Percentiles rank a stretch among this genome's conserved stretches.
Evolutionary conservation across 2,329 filamentous ascomycete species (phyloP).

Genomic region (Paracoccidioides lutzii): DNA sequence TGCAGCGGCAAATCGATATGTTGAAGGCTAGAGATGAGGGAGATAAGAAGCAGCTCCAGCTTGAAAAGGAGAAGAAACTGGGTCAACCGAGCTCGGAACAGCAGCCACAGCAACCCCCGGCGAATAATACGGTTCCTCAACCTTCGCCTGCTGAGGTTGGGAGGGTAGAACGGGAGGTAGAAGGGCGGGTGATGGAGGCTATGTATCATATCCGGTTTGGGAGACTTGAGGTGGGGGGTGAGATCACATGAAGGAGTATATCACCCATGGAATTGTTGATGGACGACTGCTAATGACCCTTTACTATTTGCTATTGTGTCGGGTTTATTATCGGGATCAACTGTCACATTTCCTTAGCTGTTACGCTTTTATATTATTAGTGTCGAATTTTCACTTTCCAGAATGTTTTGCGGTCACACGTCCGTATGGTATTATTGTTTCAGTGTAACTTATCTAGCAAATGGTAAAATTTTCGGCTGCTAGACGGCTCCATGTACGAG

Average conservation of each 20-base stretch:
- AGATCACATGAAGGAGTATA: not conserved
- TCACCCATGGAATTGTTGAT: not conserved
- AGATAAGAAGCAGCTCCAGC: constrained; percentile 12
- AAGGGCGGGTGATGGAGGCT: constrained; percentile 20
- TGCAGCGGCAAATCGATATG: constrained; percentile 32
- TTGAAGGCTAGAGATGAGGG: constrained; percentile 27
- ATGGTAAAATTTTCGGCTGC: not conserved
- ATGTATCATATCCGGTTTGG: constrained; percentile 13
- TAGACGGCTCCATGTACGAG: too few species aligned
- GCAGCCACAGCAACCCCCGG: not conserved
- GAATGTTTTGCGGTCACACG: not conserved
- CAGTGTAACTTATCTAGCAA: not conserved
- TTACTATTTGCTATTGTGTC: not conserved
- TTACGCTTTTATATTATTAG: not conserved
- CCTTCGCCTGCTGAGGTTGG: not conserved
- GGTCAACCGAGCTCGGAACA: not conserved
- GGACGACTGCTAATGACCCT: not conserved
- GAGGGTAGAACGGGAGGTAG: constrained; percentile 12
- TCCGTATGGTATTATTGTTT: not conserved
- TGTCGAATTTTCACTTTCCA: not conserved
- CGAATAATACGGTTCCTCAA: not conserved
- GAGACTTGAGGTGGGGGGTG: constrained; percentile 8
- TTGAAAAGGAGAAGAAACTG: not conserved
- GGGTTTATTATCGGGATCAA: not conserved
- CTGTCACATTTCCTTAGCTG: not conserved